Percentiles rank a stretch among this genome's conserved stretches.
Conservation (phyloP, 2,329 filamentous ascomycete genomes). For the Epicoccum sorghinum region DNA sequence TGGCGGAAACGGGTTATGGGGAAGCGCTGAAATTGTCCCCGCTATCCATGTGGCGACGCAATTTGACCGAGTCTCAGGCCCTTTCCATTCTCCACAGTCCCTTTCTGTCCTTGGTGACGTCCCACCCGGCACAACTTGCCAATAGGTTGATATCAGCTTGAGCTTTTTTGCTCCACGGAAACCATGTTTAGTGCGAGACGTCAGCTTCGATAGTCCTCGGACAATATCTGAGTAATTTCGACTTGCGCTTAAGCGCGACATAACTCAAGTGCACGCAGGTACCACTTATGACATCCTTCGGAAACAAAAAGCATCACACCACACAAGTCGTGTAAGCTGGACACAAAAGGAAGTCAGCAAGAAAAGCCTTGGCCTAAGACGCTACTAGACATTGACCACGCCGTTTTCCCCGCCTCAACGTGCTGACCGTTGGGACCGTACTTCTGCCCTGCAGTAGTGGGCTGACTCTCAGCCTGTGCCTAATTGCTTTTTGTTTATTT, state of each 20-base stretch:
- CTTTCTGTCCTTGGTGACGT: slow-evolving; percentile 19
- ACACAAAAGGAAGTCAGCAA: slow-evolving; percentile 5
- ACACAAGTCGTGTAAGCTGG: slow-evolving; percentile 20
- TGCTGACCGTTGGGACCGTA: slow-evolving; percentile 2
- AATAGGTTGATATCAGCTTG: slow-evolving; percentile 17
- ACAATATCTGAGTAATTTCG: background rate
- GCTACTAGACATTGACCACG: background rate
- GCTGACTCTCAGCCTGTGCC: slow-evolving; percentile 13
- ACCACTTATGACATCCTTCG: slow-evolving; percentile 20
- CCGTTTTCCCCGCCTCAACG: slow-evolving; percentile 10
- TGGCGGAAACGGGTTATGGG: slow-evolving; percentile 22
- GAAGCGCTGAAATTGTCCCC: slow-evolving; percentile 16
- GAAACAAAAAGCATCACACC: slow-evolving; percentile 14
- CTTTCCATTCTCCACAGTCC: slow-evolving; percentile 1
- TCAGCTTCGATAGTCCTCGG: slow-evolving; percentile 4
- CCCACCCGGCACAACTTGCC: slow-evolving; percentile 22
- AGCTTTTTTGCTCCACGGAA: slow-evolving; percentile 9
- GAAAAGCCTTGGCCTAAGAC: background rate
- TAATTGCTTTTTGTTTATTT: slow-evolving; percentile 12
- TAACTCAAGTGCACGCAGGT: slow-evolving; percentile 16
- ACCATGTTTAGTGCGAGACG: slow-evolving; percentile 15
- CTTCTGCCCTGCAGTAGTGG: slow-evolving; percentile 13
- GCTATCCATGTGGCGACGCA: slow-evolving; percentile 22
- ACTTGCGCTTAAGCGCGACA: slow-evolving; percentile 10
- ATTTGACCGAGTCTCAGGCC: slow-evolving; percentile 13